phyloP scores from a whole-genome alignment of 805 yeast species.

The Candida suzukii region DNA sequence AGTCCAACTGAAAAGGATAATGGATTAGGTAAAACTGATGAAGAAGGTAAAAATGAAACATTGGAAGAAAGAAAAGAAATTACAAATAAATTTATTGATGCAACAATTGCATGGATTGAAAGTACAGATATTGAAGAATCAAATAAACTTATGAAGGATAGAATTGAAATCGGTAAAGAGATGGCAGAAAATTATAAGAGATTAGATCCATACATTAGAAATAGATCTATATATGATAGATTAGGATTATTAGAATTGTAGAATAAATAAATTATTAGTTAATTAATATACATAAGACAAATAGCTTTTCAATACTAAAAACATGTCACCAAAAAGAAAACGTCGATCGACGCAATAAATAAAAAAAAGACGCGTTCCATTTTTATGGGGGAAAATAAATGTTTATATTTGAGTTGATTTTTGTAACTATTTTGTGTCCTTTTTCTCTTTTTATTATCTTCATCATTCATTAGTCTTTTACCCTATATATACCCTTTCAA shows the following conservation, averaged over 20 bases:
- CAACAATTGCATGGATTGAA: conserved; percentile 77
- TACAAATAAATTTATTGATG: conserved; percentile 45
- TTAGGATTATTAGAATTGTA: conserved; percentile 32
- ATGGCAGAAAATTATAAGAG: conserved; percentile 57
- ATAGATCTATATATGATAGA: conserved; percentile 74
- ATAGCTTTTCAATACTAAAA: too few relatives aligned
- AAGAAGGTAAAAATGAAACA: conserved; percentile 35
- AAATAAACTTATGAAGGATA: conserved; percentile 42
- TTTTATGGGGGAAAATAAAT: too few relatives aligned
- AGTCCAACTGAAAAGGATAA: conserved; percentile 59
- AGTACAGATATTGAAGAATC: conserved; percentile 45
- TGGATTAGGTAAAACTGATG: conserved; percentile 35
- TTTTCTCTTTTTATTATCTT: too few relatives aligned
- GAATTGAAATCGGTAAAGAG: conserved; percentile 42
- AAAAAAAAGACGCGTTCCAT: too few relatives aligned
- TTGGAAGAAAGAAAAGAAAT: conserved; percentile 46
- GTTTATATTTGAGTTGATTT: too few relatives aligned
- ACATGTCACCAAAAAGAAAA: too few relatives aligned
- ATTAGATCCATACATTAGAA: conserved; percentile 78
- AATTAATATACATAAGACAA: too few relatives aligned
- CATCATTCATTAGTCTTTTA: too few relatives aligned
- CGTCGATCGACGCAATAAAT: too few relatives aligned
- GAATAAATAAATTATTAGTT: not conserved
- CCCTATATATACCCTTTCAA: too few relatives aligned
- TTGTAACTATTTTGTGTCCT: too few relatives aligned